Conservation (phyloP, 179 eudicot species). For the Dionaea muscipula region DNA sequence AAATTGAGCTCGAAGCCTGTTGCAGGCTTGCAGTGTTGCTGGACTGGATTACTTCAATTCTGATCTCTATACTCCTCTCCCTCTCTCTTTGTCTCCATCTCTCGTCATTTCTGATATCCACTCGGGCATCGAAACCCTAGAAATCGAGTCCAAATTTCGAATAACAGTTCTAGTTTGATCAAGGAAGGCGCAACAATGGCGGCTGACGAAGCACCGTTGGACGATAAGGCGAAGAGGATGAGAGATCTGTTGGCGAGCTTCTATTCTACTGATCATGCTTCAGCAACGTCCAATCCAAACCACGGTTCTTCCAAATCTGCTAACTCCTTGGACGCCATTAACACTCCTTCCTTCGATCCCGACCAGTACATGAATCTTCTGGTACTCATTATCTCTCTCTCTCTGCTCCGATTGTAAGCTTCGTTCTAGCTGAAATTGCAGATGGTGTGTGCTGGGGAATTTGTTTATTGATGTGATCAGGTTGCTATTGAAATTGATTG, state of each 20-base stretch:
- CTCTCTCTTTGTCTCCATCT: no score
- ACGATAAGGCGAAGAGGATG: conserved; percentile 92
- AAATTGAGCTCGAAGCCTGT: no score
- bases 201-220: conserved; percentile 52
- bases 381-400: no score
- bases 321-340: conserved; percentile 65
- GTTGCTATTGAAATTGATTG: neutral
- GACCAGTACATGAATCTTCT: conserved; percentile 86
- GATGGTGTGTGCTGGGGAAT: neutral
- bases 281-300: conserved; percentile 18
- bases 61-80: no score
- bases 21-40: no score
- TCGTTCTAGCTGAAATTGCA: no score
- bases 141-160: no score
- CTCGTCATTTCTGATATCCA: no score
- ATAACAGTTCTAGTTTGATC: no score
- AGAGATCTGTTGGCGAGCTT: conserved; percentile 93
- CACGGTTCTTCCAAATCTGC: conserved; percentile 55
- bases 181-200: conserved; percentile 27
- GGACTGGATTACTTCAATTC: no score
- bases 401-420: no score
- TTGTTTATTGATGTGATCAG: neutral
- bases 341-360: conserved; percentile 69
- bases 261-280: conserved; percentile 60
- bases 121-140: no score